Evolutionary conservation across 257 asterid genomes (phyloP), one percentile per base, ranked within the genome.

Genomic region (Buddleja alternifolia): DNA sequence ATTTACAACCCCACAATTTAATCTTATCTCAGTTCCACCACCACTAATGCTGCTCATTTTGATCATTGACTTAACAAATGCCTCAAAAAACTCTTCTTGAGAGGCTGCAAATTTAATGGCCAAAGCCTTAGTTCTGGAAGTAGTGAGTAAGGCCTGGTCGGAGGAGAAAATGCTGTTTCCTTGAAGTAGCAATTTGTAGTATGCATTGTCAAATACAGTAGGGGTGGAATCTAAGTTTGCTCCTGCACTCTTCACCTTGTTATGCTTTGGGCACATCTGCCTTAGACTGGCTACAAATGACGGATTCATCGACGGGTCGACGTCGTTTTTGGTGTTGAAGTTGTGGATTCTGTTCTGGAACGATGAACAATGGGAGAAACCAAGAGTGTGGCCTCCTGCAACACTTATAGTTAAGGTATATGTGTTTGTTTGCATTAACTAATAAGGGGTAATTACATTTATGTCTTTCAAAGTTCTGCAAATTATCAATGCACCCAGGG

Each of bases 311-410:
- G 93, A 68, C 0, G 96, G 96, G 39, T 92, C 97, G 10, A 90
- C 72, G 23, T 78, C 78, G 9, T 58, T 77, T 20, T 25, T 48
- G 4, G 19, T 58, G 82, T 73, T 81, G 73, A 92, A 92, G 54
- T 82, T 83, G 86, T 90, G 95, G 85, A 92, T 87, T 66, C 97
- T 79, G 71, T 89, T 92, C 61, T 90, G 89, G 88, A 92, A 89
- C 8, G 97, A 92, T 21, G 90, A 86, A 42, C 97, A 92, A 54
- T 88, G 97, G 65, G 98, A 81, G 80, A 92, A 92, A 7, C 97
- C 98, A 0, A 89, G 86, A 3, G 95, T 92, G 74, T 92, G 98
- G 3, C 97, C 98, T 78, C 98, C 97, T 92, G 81, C 61, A 76
- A 42, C 47, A n/a, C 9, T 41, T 10, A 23, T 55, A 23, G 29